Evolutionary conservation across 2,329 filamentous ascomycete genomes (phyloP).

Genomic region (Xylaria sp.): DNA sequence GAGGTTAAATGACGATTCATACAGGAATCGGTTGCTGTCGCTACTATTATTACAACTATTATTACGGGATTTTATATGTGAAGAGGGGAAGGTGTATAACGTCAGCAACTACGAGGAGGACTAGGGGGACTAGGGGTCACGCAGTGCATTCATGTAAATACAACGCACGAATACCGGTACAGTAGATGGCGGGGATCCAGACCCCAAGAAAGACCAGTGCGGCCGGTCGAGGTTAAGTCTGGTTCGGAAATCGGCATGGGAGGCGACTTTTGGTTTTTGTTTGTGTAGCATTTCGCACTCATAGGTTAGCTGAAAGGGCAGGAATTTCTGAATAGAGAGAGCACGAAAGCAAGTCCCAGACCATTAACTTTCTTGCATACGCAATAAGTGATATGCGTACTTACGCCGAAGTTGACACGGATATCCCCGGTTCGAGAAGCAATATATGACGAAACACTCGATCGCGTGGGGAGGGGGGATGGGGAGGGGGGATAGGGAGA

Average conservation of each 20-base stretch:
- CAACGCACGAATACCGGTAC: constrained; percentile 6
- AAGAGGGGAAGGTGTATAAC: background rate
- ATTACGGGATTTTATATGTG: constrained; percentile 10
- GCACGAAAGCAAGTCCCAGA: background rate
- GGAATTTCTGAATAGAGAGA: background rate
- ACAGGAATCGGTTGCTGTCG: constrained; percentile 8
- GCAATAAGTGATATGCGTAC: background rate
- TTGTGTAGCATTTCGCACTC: constrained; percentile 8
- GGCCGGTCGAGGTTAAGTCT: background rate
- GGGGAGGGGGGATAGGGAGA: background rate
- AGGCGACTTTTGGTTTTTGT: background rate
- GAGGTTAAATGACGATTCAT: constrained; percentile 13
- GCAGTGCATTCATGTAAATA: constrained; percentile 17
- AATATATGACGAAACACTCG: constrained; percentile 6
- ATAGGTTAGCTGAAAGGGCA: constrained; percentile 7
- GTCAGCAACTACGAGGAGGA: constrained; percentile 2
- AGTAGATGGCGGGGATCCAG: background rate
- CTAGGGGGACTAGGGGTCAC: background rate
- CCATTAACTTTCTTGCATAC: constrained; percentile 1
- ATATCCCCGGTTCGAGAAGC: background rate
- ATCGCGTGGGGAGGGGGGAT: constrained; percentile 2
- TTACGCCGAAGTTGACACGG: constrained; percentile 1
- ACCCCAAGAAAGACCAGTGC: background rate
- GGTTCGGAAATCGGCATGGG: constrained; percentile 1
- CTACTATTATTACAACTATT: constrained; percentile 16